Evolutionary conservation across 192 early-diverging fungal genomes (phyloP), one percentile per base, ranked within the genome.

Genomic region (Coemansia interrupta): DNA sequence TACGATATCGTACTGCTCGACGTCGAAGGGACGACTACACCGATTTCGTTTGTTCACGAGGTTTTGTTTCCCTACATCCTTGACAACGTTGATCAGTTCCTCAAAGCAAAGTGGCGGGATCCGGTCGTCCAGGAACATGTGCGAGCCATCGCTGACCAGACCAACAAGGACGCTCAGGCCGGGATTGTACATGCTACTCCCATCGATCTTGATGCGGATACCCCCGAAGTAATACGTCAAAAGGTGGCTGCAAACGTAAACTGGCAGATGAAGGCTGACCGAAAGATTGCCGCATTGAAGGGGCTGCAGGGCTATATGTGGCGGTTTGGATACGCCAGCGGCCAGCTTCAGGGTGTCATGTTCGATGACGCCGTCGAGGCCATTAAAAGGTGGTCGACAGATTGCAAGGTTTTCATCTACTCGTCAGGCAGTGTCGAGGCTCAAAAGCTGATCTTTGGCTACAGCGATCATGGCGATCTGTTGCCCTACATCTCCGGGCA

Each of bases 291-390:
- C 4, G 86, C 96, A 0, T 63, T 98, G 3, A 95, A 96, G 65
- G 80, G 85, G 6, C 87, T 96, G 44, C 92, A 98, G 70, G 93
- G 96, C n/a, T 92, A 87, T 65, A 95, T 99, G 85, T 99, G 96
- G 96, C 76, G 85, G 56, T 82, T 80, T 45, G 96, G 92, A 0
- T 99, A 89, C 61, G 78, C 84, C 44, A 78, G 69, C 18, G 92
- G 92, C 11, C 77, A 85, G 57, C 68, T 99, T 30, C 75, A 81
- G 56, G 88, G 92, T 47, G 81, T 70, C 79, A 75, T 99, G 11
- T 99, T 89, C 60, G 76, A 84, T 12, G 96, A 99, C 73, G 96
- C 96, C 1, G 76, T 90, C 5, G 81, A 83, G 10, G 88, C 89
- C 1, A 83, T 99, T 0, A 71, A 87, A 9, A 47, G 68, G 20